A percentile compares a stretch with the other conserved stretches of the same genome.
These are phyloP conservation scores for Polytrichum formosum DNA, from an alignment of 225 moss, liverwort and hornwort species.

Conservation along the genomic window DNA sequence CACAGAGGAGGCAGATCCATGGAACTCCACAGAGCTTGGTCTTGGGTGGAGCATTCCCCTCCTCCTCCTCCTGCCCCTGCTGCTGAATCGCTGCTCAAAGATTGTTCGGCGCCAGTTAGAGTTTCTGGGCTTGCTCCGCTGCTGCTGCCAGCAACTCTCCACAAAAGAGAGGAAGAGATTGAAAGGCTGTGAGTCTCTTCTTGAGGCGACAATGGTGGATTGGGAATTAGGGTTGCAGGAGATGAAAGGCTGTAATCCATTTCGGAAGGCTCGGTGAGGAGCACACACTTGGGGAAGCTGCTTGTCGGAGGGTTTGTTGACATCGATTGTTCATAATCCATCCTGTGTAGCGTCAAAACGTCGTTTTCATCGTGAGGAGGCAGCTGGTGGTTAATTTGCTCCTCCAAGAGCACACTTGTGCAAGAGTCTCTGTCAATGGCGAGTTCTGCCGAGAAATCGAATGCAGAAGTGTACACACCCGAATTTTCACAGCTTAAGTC, in stretches of 20 bases:
- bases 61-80: background rate
- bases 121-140: constrained; percentile 32
- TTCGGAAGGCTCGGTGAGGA: constrained; percentile 35
- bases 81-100: constrained; percentile 9
- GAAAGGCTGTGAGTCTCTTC: constrained; percentile 3
- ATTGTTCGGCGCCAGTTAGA: constrained; percentile 5
- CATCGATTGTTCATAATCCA: constrained; percentile 32
- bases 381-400: constrained; percentile 7
- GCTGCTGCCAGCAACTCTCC: constrained; percentile 20
- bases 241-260: constrained; percentile 35
- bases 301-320: constrained; percentile 18
- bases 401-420: constrained; percentile 41
- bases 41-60: constrained; percentile 46
- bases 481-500: constrained; percentile 47
- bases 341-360: constrained; percentile 23
- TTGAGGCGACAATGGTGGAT: constrained; percentile 1
- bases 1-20: constrained; percentile 50
- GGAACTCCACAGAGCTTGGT: constrained; percentile 46
- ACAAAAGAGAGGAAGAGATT: constrained; percentile 21
- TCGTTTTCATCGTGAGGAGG: constrained; percentile 29
- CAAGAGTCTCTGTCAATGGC: constrained; percentile 47
- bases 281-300: constrained; percentile 37
- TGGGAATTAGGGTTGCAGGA: constrained; percentile 2
- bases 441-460: constrained; percentile 44
- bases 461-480: constrained; percentile 41